Conservation (phyloP, 192 early-diverging fungal genomes). For the Geranomyces variabilis region DNA sequence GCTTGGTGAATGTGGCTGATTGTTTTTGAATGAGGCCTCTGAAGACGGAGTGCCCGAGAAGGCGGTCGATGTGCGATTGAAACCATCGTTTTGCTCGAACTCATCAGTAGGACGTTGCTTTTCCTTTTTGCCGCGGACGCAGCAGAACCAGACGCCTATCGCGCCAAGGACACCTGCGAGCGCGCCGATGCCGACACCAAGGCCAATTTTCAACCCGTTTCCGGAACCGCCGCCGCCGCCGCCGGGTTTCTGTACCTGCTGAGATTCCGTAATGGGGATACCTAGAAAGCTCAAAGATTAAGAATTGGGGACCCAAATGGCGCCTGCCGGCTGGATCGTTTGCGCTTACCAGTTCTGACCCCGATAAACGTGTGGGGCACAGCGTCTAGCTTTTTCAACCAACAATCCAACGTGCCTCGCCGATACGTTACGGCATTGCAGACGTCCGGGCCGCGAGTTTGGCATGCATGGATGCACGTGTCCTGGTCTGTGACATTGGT, state of each 20-base stretch:
- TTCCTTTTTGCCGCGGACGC: neutral
- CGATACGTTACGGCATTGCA: constrained; percentile 2
- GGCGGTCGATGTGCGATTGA: neutral
- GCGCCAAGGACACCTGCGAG: neutral
- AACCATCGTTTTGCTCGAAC: neutral
- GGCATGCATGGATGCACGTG: neutral
- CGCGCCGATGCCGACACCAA: neutral
- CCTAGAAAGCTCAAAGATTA: neutral
- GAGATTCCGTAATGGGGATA: neutral
- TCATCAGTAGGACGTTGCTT: neutral
- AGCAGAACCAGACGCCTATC: neutral
- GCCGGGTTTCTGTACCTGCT: neutral
- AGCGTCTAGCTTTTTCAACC: neutral
- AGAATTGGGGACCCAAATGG: too few species aligned
- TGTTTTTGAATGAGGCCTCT: neutral
- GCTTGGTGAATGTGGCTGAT: neutral
- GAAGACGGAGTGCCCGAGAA: too few species aligned
- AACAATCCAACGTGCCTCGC: neutral
- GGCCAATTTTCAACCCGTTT: neutral
- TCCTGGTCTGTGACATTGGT: neutral
- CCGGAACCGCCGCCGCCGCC: too few species aligned
- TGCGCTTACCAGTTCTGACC: neutral
- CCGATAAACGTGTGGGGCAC: neutral
- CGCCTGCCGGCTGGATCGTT: neutral
- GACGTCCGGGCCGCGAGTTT: neutral